Evolutionary conservation across 139 green algal species (phyloP).

Genomic region (Micractinium sp.): DNA sequence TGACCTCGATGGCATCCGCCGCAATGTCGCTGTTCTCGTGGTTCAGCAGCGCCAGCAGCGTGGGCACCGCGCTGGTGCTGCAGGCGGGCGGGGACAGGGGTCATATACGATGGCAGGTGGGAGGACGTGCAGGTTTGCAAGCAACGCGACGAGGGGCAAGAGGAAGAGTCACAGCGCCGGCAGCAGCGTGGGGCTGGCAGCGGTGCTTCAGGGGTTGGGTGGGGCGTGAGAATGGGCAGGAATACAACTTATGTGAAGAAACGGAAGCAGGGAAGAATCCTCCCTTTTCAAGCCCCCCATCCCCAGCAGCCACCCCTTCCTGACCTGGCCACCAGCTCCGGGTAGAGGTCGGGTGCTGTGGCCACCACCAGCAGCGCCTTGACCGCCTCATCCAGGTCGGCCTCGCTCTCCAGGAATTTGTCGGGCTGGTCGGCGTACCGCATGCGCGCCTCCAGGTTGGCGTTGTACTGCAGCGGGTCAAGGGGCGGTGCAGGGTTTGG

Average conservation of each 20-base stretch:
- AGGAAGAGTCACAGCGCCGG: no score
- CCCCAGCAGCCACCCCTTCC: no score
- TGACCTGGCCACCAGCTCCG: slow-evolving; percentile 73
- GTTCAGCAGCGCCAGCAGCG: slow-evolving; percentile 80
- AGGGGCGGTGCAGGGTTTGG: not conserved
- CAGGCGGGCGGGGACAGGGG: not conserved
- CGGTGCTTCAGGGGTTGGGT: not conserved
- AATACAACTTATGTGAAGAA: no score
- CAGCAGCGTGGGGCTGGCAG: no score
- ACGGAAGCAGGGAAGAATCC: no score
- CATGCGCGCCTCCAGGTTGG: slow-evolving; percentile 83
- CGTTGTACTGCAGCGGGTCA: slow-evolving; percentile 60
- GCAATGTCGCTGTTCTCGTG: slow-evolving; percentile 98
- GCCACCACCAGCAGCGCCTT: slow-evolving; percentile 72
- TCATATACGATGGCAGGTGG: no score
- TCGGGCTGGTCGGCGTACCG: slow-evolving; percentile 88
- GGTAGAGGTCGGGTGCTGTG: slow-evolving; percentile 82
- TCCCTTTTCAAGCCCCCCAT: no score
- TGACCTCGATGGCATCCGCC: slow-evolving; percentile 76
- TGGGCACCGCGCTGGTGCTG: slow-evolving; percentile 59
- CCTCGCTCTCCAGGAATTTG: slow-evolving; percentile 94
- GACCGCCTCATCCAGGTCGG: slow-evolving; percentile 91
- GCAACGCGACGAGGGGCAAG: no score
- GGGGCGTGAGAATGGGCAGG: not conserved
- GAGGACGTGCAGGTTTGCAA: no score